Conservation (phyloP, 2,329 filamentous ascomycete genomes). For the Orbilia oligospora region DNA sequence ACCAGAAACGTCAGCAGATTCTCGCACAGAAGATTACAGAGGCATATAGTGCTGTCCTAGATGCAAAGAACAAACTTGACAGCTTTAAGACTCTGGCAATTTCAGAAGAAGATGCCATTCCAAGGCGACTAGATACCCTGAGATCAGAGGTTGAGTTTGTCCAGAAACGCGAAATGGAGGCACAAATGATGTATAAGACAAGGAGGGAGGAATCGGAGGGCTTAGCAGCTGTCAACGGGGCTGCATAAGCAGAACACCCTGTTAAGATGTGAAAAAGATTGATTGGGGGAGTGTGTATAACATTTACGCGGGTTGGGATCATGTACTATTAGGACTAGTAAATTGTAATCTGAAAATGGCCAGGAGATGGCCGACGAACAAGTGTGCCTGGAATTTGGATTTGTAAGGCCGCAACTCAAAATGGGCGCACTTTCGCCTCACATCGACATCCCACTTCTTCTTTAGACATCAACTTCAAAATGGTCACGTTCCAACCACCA, state of each 20-base stretch:
- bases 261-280: not conserved
- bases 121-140: slow-evolving; percentile 79
- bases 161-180: slow-evolving; percentile 85
- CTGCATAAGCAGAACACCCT: slow-evolving; percentile 22
- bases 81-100: slow-evolving; percentile 82
- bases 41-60: slow-evolving; percentile 80
- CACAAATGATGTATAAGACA: slow-evolving; percentile 85
- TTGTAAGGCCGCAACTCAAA: slow-evolving; percentile 60
- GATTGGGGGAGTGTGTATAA: not conserved
- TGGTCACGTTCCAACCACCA: slow-evolving; percentile 65
- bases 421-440: slow-evolving; percentile 28
- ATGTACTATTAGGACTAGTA: slow-evolving; percentile 21
- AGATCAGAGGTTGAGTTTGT: slow-evolving; percentile 88
- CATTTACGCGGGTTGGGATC: slow-evolving; percentile 6
- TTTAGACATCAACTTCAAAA: slow-evolving; percentile 63
- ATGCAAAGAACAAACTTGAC: slow-evolving; percentile 79
- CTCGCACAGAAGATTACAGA: slow-evolving; percentile 84
- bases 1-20: slow-evolving; percentile 85
- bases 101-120: slow-evolving; percentile 83
- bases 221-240: slow-evolving; percentile 67
- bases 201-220: slow-evolving; percentile 82
- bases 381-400: slow-evolving; percentile 34
- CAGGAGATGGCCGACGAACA: slow-evolving; percentile 28
- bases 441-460: slow-evolving; percentile 38
- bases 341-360: slow-evolving; percentile 29